Conservation (phyloP, 345 rosid genomes). For the Lepidium africanum region DNA sequence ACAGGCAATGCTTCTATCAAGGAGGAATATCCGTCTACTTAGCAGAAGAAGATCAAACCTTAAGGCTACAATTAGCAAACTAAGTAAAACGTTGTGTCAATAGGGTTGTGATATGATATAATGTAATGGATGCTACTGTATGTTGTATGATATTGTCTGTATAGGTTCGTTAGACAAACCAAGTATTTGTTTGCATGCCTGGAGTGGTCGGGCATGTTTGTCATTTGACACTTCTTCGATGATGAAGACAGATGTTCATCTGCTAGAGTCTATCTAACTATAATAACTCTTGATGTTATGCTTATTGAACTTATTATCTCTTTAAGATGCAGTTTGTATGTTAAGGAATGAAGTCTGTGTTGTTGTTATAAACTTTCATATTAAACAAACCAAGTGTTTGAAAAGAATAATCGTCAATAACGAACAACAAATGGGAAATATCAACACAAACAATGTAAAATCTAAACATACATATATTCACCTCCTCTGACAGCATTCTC, state of each 20-base stretch:
- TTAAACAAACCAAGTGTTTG: not conserved
- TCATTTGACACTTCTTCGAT: not conserved
- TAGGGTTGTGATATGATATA: not conserved
- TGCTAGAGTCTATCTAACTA: not conserved
- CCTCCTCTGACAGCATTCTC: constrained; percentile 89
- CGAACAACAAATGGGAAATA: not conserved
- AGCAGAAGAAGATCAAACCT: constrained; percentile 20
- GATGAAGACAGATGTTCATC: not conserved
- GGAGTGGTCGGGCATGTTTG: not conserved
- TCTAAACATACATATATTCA: constrained; percentile 85
- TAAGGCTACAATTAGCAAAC: not conserved
- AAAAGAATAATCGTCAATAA: not conserved
- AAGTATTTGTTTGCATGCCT: constrained; percentile 9
- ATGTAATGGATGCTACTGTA: not conserved
- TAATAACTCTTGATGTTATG: constrained; percentile 1
- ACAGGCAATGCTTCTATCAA: constrained; percentile 26
- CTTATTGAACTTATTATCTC: not conserved
- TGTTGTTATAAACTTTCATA: not conserved
- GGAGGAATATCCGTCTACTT: constrained; percentile 26
- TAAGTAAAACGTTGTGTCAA: not conserved
- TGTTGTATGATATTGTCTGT: constrained; percentile 9
- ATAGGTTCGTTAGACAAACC: constrained; percentile 14
- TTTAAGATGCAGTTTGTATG: not conserved
- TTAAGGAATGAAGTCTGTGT: not conserved
- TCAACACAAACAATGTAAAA: not conserved